Evolutionary conservation across 2,329 filamentous ascomycete genomes (phyloP), one percentile per base, ranked within the genome.

Genomic region (Dryadomyces quercivorus): DNA sequence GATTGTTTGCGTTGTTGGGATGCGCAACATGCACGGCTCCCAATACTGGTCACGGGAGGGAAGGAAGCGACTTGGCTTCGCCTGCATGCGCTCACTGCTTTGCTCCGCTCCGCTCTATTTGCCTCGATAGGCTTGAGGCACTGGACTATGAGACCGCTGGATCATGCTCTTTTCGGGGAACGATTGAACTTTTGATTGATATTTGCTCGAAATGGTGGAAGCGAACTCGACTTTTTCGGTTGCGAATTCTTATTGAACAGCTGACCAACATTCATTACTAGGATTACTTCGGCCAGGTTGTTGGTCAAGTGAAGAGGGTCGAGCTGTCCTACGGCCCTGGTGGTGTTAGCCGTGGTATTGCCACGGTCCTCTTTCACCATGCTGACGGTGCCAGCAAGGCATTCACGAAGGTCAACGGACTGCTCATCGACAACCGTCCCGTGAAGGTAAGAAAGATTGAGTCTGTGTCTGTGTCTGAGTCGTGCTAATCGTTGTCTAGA

Each of bases 361-460:
- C 91, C 63, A 93, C 89, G 54, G 86, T 98, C 63, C 84, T 84
- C 60, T 98, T 98, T 75, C 72, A 72, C 69, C 88, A 88, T 65
- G 72, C 85, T 26, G 88, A 89, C 62, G 87, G 86, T 60, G 93
- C 92, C 61, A 82, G 82, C 66, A 88, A 89, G 72, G 93, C 93
- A 58, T 87, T 89, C 63, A 79, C 85, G 64, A 82, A 85, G 59
- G 76, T 95, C 62, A 94, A 98, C 64, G 90, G 90, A 59, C 81
- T 96, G 57, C 81, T 93, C 54, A 90, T 98, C 57, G 93, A 98
- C 71, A 84, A 84, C 65, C 82, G 84, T 61, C 87, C 90, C 26
- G 92, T 98, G 75, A 95, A 92, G 83, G 89, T 91, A 73, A 65
- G 73, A n/a, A n/a, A n/a, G n/a, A n/a, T n/a, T n/a, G n/a, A n/a